Evolutionary conservation across 768 basidiomycete species (phyloP).

Genomic region (Phanerodontia chrysosporium): DNA sequence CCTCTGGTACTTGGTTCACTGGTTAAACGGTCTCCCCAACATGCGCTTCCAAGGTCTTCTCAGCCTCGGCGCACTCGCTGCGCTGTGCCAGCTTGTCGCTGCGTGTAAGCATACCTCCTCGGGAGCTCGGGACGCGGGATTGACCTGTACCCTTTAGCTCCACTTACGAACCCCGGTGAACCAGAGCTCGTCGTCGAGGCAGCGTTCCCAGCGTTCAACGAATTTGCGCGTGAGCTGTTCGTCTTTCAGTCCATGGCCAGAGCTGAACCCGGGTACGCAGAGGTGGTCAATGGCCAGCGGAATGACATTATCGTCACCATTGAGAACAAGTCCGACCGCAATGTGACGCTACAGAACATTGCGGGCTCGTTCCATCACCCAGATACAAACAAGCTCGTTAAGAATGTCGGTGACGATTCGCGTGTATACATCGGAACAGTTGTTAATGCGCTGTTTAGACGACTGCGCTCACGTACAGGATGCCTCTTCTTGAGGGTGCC

Average conservation of each 20-base stretch:
- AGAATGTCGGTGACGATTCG: conserved; percentile 49
- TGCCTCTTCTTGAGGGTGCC: conserved; percentile 49
- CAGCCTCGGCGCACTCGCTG: conserved; percentile 24
- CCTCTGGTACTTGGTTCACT: neutral
- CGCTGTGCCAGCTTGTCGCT: conserved; percentile 26
- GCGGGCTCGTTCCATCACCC: conserved; percentile 67
- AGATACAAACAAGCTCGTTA: conserved; percentile 57
- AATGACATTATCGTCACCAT: conserved; percentile 62
- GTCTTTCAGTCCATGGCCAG: neutral
- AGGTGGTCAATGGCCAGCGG: conserved; percentile 79
- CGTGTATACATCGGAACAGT: neutral
- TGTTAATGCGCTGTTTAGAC: conserved; percentile 36
- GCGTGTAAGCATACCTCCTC: conserved; percentile 20
- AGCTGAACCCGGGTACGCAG: conserved; percentile 34
- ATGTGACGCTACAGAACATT: conserved; percentile 62
- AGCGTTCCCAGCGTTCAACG: conserved; percentile 66
- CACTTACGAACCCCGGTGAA: conserved; percentile 31
- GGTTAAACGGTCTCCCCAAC: neutral
- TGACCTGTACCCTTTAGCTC: conserved; percentile 6
- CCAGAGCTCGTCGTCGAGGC: conserved; percentile 53
- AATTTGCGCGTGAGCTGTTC: conserved; percentile 64
- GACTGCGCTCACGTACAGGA: conserved; percentile 48
- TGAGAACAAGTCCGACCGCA: conserved; percentile 73
- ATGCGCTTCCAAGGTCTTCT: conserved; percentile 33
- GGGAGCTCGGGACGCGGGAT: neutral